Base-by-base conservation (phyloP, 2,329 filamentous ascomycete species). In the Apiospora hydei region DNA sequence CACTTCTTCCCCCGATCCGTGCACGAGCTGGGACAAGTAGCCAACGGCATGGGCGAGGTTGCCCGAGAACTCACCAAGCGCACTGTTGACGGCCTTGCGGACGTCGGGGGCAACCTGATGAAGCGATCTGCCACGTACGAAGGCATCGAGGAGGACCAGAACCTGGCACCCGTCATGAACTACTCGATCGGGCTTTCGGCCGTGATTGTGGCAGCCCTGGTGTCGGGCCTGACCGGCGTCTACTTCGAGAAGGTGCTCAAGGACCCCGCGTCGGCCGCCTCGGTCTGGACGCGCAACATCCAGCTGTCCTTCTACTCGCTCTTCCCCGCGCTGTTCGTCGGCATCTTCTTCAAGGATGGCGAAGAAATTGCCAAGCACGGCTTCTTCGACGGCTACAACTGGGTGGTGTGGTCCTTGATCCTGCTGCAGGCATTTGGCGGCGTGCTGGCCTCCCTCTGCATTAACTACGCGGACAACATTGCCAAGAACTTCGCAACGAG, bases 311-410 rank as follows among this genome's bases (percentile, higher is more conserved):
- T 98, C 79, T 99, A 98, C 84, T 98, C 95, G 0, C 86, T 98
- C 1, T 96, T 98, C 77, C 94, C 96, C 0, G 93, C 95, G 0
- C 86, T 98, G 0, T 90, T 98, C 72, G 88, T 97, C 70, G 96
- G 96, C 1, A 92, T 98, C 7, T 84, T 97, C 3, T 93, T 94
- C 83, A 93, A 94, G 75, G 96, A 99, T 76, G 96, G 96, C 38
- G 90, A 91, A 73, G 92, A 93, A 53, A 95, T 99, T 75, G 88
- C 92, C 38, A 90, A 92, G 81, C 91, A 94, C 74, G 96, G 96
- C 16, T 97, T 98, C 83, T 98, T 99, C 77, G 92, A 93, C 72
- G 96, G 96, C 3, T 99, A 98, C 83, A 98, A 97, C 80, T 93
- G 90, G 87, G 88, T 96, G 26, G 96, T 98, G 3, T 98, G 95